These are phyloP conservation scores for Aurantiochytrium sp. DNA, from an alignment of 108 stramenopile species.

Conservation along the genomic window DNA sequence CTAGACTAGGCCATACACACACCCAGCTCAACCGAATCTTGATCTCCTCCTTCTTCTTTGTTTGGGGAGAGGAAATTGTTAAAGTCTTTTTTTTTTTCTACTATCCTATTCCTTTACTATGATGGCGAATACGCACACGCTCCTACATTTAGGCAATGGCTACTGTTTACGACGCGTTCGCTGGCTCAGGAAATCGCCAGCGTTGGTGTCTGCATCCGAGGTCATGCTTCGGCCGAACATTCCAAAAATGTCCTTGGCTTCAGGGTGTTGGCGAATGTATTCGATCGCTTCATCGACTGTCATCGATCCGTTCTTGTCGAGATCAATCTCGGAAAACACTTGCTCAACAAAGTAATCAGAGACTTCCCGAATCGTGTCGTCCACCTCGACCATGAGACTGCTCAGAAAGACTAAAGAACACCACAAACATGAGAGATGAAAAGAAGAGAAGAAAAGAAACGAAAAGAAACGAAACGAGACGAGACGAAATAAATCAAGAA, in stretches of 20 bases:
- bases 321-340: not conserved
- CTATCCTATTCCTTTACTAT: too few species aligned
- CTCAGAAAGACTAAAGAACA: not conserved
- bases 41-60: not conserved
- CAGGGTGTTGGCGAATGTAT: not conserved
- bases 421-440: not conserved
- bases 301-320: not conserved
- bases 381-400: slow-evolving; percentile 13
- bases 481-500: not conserved
- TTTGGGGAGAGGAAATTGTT: not conserved
- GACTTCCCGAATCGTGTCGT: slow-evolving; percentile 1
- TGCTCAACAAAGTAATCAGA: slow-evolving; percentile 1
- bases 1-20: too few species aligned
- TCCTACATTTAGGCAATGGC: not conserved
- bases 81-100: too few species aligned
- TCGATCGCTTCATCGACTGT: not conserved
- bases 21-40: too few species aligned
- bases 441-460: not conserved
- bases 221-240: slow-evolving; percentile 23
- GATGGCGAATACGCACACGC: not conserved
- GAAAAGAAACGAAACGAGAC: not conserved
- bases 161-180: not conserved
- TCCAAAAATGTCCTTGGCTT: slow-evolving; percentile 11
- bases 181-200: not conserved
- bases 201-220: not conserved